phyloP scores from a whole-genome alignment of 1,139 yeast species.

The Yamadazyma songkhlaensis region DNA sequence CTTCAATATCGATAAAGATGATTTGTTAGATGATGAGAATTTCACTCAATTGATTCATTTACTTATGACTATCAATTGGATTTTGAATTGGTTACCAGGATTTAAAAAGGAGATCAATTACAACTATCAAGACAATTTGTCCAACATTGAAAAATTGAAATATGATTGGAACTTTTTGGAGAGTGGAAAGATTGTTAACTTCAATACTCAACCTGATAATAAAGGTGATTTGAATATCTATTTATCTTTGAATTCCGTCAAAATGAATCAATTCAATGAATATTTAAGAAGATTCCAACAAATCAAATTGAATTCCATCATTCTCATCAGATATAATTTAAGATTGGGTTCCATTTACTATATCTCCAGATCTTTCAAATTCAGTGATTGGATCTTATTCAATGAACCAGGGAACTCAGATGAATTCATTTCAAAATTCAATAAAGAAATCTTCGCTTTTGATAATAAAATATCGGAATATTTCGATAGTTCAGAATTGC shows the following conservation, averaged over 20 bases:
- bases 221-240: constrained; percentile 27
- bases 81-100: constrained; percentile 55
- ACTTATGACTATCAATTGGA: constrained; percentile 45
- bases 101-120: constrained; percentile 43
- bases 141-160: constrained; percentile 45
- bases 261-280: constrained; percentile 46
- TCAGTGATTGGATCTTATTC: constrained; percentile 42
- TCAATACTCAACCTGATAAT: constrained; percentile 6
- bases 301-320: constrained; percentile 47
- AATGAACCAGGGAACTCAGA: constrained; percentile 66
- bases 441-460: constrained; percentile 52
- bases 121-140: constrained; percentile 25
- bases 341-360: constrained; percentile 61
- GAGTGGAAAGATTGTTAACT: constrained; percentile 28
- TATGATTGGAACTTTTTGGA: constrained; percentile 59
- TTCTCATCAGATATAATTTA: constrained; percentile 64
- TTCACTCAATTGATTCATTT: constrained; percentile 50
- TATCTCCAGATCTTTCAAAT: constrained; percentile 47
- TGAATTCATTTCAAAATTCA: constrained; percentile 55
- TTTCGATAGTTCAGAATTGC: constrained; percentile 26
- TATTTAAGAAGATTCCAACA: constrained; percentile 43
- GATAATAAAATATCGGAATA: constrained; percentile 40
- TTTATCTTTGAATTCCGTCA: constrained; percentile 36
- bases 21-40: constrained; percentile 41
- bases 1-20: constrained; percentile 37